Evolutionary conservation across 1,139 yeast genomes (phyloP).

Genomic region (Blastobotrys illinoisensis): DNA sequence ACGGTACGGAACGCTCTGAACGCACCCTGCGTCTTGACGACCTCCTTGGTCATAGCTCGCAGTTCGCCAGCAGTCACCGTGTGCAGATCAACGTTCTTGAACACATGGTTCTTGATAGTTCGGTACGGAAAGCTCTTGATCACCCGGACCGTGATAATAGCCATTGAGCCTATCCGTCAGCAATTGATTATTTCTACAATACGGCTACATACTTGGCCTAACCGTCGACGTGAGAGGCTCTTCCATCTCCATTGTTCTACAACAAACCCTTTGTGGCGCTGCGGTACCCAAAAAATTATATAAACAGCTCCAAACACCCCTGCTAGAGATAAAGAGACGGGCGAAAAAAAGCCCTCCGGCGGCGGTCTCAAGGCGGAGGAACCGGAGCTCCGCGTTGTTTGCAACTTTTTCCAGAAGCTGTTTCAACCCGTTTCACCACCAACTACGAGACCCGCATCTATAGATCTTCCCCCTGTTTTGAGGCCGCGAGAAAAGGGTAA

Average conservation of each 20-base stretch:
- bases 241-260: not conserved
- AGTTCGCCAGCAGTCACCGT: constrained; percentile 62
- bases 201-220: constrained; percentile 44
- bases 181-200: not conserved
- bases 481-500: not conserved
- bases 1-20: constrained; percentile 80
- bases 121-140: constrained; percentile 90
- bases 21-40: constrained; percentile 60
- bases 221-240: constrained; percentile 65
- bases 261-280: not conserved
- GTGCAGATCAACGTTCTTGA: constrained; percentile 67
- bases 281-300: not conserved
- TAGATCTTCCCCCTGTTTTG: not conserved
- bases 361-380: not conserved
- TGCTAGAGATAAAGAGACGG: not conserved
- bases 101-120: constrained; percentile 75
- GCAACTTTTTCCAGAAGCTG: not conserved
- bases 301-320: not conserved
- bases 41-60: constrained; percentile 36
- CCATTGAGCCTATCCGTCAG: constrained; percentile 42
- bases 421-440: not conserved
- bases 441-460: not conserved
- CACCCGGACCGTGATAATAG: constrained; percentile 77
- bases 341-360: not conserved
- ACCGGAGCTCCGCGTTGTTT: not conserved